Evolutionary conservation across 2,329 filamentous ascomycete genomes (phyloP).

Genomic region (Penicillium italicum): DNA sequence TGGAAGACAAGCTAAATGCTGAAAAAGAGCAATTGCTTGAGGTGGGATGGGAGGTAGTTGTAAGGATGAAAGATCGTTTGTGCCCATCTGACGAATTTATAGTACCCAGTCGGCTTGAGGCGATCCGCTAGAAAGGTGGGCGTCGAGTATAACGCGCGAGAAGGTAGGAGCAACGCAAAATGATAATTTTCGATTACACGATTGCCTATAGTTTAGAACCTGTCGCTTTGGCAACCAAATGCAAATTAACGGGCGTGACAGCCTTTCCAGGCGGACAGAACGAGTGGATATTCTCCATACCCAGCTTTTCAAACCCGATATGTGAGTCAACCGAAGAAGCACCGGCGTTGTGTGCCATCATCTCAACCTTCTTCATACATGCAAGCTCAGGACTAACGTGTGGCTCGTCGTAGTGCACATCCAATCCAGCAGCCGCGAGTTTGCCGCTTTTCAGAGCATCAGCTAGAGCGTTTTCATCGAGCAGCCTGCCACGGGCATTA

Average conservation of each 20-base stretch:
- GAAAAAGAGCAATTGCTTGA: not conserved
- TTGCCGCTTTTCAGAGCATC: conserved; percentile 48
- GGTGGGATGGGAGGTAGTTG: not conserved
- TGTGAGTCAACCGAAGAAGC: conserved; percentile 49
- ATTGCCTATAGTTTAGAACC: conserved; percentile 13
- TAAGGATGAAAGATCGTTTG: not conserved
- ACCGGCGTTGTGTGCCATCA: conserved; percentile 49
- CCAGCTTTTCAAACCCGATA: conserved; percentile 47
- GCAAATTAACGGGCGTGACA: conserved; percentile 58
- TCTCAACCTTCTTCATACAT: conserved; percentile 40
- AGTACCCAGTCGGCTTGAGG: not conserved
- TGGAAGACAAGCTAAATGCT: not conserved
- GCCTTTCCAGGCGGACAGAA: conserved; percentile 36
- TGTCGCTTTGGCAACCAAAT: conserved; percentile 41
- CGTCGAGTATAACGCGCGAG: not conserved
- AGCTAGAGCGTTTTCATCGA: conserved; percentile 50
- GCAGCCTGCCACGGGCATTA: conserved; percentile 50
- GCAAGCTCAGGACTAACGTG: conserved; percentile 46
- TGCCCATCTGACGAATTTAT: not conserved
- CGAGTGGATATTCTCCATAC: conserved; percentile 47
- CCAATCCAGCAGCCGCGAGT: conserved; percentile 48
- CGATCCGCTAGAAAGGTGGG: not conserved
- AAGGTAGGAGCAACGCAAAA: too few relatives aligned
- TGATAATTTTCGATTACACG: not conserved
- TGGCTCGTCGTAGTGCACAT: conserved; percentile 56